phyloP scores from a whole-genome alignment of 192 early-diverging fungal genomes.

The Gaertneriomyces sp. region DNA sequence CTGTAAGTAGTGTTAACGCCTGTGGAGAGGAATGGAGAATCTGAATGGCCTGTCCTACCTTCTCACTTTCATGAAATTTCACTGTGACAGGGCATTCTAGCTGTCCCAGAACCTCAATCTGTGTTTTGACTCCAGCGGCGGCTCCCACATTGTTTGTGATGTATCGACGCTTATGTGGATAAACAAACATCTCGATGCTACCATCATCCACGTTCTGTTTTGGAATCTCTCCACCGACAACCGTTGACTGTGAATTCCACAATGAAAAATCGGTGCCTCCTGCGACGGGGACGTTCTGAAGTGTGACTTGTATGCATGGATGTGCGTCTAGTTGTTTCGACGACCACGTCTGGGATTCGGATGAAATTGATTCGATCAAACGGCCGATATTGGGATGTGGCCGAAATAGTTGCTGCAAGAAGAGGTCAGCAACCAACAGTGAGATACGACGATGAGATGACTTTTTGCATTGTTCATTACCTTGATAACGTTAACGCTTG shows the following conservation, averaged over 20 bases:
- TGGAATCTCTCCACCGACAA: neutral
- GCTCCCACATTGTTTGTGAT: conserved; percentile 16
- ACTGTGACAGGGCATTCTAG: conserved; percentile 5
- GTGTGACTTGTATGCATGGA: conserved; percentile 13
- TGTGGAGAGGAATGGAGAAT: neutral
- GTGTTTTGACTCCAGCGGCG: neutral
- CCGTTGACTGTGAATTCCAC: conserved; percentile 11
- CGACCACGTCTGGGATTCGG: neutral
- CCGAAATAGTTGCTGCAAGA: conserved; percentile 14
- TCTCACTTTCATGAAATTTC: conserved; percentile 9
- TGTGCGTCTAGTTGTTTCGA: conserved; percentile 1
- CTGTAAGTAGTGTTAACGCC: neutral
- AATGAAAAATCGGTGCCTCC: conserved; percentile 13
- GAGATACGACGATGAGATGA: neutral
- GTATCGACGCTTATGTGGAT: conserved; percentile 17
- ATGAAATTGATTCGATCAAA: conserved; percentile 5
- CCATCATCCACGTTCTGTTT: conserved; percentile 22
- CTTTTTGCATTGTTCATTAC: conserved; percentile 1
- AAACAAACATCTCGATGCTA: conserved; percentile 7
- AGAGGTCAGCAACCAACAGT: neutral
- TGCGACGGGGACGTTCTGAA: conserved; percentile 21
- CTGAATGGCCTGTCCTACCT: neutral
- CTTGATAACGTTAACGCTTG: conserved; percentile 13
- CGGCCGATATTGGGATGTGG: conserved; percentile 19
- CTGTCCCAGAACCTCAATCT: conserved; percentile 18